These are phyloP conservation scores for Sporobolomyces pararoseus DNA, from an alignment of 768 basidiomycete genomes.

Conservation along the genomic window DNA sequence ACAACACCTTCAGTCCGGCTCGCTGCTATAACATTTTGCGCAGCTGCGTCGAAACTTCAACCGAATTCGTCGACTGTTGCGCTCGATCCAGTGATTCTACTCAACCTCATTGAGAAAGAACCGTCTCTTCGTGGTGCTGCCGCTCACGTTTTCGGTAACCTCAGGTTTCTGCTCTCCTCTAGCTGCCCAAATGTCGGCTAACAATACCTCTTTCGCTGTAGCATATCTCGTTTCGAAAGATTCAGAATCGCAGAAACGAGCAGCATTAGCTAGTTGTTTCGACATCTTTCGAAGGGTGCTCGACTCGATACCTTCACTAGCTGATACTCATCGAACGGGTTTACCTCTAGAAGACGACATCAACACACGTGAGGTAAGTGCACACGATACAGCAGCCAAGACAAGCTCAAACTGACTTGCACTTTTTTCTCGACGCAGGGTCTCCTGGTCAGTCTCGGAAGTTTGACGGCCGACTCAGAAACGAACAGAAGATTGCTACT, in stretches of 20 bases:
- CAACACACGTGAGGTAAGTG: slow-evolving; percentile 38
- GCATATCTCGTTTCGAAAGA: slow-evolving; percentile 69
- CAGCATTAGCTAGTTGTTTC: slow-evolving; percentile 67
- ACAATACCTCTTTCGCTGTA: slow-evolving; percentile 49
- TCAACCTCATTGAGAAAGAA: slow-evolving; percentile 29
- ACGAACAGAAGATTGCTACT: slow-evolving; percentile 67
- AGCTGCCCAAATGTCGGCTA: not conserved
- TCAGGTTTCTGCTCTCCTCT: not conserved
- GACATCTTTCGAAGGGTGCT: slow-evolving; percentile 53
- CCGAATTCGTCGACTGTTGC: not conserved
- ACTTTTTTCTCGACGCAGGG: slow-evolving; percentile 54
- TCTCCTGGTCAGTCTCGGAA: slow-evolving; percentile 66
- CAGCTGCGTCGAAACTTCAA: not conserved
- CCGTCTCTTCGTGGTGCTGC: slow-evolving; percentile 24
- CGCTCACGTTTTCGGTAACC: slow-evolving; percentile 32
- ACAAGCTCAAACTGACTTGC: slow-evolving; percentile 6
- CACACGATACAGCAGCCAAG: not conserved
- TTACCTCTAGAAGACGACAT: slow-evolving; percentile 18
- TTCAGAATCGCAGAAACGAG: slow-evolving; percentile 61
- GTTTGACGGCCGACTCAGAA: slow-evolving; percentile 68
- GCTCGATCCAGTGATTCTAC: slow-evolving; percentile 14
- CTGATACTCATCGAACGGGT: slow-evolving; percentile 40
- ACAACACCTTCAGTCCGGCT: slow-evolving; percentile 21
- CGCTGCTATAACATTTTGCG: slow-evolving; percentile 13
- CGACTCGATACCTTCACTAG: slow-evolving; percentile 47